Percentiles rank a stretch among this genome's conserved stretches.
These are phyloP conservation scores for Phascolomyces articulosus DNA, from an alignment of 371 early-diverging fungal genomes.

Conservation along the genomic window DNA sequence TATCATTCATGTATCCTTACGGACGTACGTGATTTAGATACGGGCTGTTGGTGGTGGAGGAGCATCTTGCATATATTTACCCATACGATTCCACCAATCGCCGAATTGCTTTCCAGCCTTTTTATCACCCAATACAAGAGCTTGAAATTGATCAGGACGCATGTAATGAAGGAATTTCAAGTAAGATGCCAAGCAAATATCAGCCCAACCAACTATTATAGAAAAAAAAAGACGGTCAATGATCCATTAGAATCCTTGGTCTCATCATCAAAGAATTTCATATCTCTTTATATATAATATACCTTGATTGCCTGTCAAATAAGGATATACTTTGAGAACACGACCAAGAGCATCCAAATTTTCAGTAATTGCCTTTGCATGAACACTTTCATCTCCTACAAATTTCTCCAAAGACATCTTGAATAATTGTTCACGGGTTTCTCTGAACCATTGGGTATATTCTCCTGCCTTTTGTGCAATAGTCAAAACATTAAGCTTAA, in stretches of 20 bases:
- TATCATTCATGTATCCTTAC: not conserved
- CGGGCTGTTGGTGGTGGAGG: not conserved
- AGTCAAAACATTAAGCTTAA: slow-evolving; percentile 13
- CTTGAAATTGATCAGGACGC: slow-evolving; percentile 19
- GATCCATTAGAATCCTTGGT: not conserved
- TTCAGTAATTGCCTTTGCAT: slow-evolving; percentile 13
- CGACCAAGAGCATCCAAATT: slow-evolving; percentile 6
- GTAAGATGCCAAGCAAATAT: slow-evolving; percentile 18
- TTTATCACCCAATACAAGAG: slow-evolving; percentile 14
- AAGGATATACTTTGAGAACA: slow-evolving; percentile 18
- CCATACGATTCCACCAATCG: slow-evolving; percentile 22
- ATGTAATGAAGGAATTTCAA: slow-evolving; percentile 11
- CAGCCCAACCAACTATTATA: slow-evolving; percentile 20
- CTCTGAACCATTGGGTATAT: slow-evolving; percentile 15
- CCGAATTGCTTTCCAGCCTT: slow-evolving; percentile 3
- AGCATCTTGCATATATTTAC: slow-evolving; percentile 13
- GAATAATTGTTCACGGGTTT: slow-evolving; percentile 15
- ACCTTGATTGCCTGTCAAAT: slow-evolving; percentile 20
- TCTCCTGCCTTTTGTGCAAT: not conserved
- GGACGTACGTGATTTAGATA: not conserved
- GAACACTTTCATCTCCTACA: slow-evolving; percentile 16
- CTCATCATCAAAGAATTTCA: not conserved
- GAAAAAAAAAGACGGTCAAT: not conserved
- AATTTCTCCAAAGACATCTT: slow-evolving; percentile 19
- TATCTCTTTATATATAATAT: not conserved